These are phyloP conservation scores for Aspergillus awamori DNA, from an alignment of 2,329 filamentous ascomycete genomes.

Conservation along the genomic window DNA sequence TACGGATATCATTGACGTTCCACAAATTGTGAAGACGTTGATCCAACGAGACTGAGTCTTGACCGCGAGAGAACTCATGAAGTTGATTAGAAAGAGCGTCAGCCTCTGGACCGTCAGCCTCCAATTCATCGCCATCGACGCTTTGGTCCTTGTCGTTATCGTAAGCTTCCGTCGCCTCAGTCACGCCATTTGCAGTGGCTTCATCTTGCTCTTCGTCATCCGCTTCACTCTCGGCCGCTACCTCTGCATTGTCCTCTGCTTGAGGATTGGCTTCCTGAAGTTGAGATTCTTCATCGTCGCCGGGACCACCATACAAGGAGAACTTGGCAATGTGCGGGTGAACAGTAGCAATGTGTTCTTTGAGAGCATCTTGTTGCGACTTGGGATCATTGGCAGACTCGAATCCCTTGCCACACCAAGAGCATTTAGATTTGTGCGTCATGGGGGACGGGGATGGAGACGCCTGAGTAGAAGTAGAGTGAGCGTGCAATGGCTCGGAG, in stretches of 20 bases:
- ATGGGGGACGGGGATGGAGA: conserved; percentile 39
- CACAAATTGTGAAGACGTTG: conserved; percentile 38
- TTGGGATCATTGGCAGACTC: conserved; percentile 28
- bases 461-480: conserved; percentile 38
- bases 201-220: conserved; percentile 20
- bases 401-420: conserved; percentile 41
- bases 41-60: conserved; percentile 31
- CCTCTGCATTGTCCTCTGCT: conserved; percentile 19
- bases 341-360: conserved; percentile 36
- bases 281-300: conserved; percentile 25
- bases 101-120: conserved; percentile 24
- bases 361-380: conserved; percentile 34
- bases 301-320: conserved; percentile 28
- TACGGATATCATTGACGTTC: conserved; percentile 41
- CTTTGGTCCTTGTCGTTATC: conserved; percentile 22
- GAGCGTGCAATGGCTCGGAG: conserved; percentile 40
- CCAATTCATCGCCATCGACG: conserved; percentile 21
- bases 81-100: conserved; percentile 28
- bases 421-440: conserved; percentile 34
- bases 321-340: conserved; percentile 37
- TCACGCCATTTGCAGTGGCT: conserved; percentile 21
- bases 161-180: conserved; percentile 13
- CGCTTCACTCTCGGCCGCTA: conserved; percentile 14
- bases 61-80: conserved; percentile 26
- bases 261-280: conserved; percentile 22